Conservation (phyloP, 1,139 yeast genomes). For the Yamadazyma spencermartinsiae region DNA sequence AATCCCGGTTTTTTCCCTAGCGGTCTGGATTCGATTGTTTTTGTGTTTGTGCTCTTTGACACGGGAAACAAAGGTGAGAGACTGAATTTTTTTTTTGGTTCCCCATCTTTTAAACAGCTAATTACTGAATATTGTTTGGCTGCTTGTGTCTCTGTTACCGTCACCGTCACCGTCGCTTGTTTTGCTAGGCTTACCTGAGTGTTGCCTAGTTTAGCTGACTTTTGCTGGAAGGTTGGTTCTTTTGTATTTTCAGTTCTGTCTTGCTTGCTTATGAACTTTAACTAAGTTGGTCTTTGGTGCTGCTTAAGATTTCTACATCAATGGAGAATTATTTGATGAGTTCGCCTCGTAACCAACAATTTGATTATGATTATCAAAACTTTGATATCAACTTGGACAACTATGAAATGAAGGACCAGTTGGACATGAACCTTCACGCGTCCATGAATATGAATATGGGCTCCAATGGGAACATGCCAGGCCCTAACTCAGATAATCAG, state of each 20-base stretch:
- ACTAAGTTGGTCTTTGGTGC: background rate
- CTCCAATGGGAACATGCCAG: conserved; percentile 3
- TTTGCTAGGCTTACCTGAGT: too few species aligned
- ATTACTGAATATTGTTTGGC: too few species aligned
- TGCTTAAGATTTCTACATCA: background rate
- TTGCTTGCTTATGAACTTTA: too few species aligned
- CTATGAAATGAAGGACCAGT: conserved; percentile 11
- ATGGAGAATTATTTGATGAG: conserved; percentile 50
- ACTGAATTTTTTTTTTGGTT: background rate
- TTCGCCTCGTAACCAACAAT: conserved; percentile 39
- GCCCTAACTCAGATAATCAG: background rate
- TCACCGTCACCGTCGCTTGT: background rate
- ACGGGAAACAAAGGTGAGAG: background rate
- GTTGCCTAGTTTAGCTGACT: too few species aligned
- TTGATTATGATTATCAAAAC: conserved; percentile 21
- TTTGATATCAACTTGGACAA: conserved; percentile 12
- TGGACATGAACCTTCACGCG: conserved; percentile 7
- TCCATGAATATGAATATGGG: conserved; percentile 4
- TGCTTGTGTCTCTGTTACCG: too few species aligned
- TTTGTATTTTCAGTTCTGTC: too few species aligned
- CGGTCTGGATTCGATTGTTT: background rate
- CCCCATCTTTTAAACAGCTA: too few species aligned
- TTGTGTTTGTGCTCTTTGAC: background rate
- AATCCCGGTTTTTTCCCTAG: background rate
- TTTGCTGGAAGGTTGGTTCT: too few species aligned